Percentiles rank a stretch among this genome's conserved stretches.
These are phyloP conservation scores for Coniochaeta ligniaria DNA, from an alignment of 2,329 filamentous ascomycete genomes.

Conservation along the genomic window DNA sequence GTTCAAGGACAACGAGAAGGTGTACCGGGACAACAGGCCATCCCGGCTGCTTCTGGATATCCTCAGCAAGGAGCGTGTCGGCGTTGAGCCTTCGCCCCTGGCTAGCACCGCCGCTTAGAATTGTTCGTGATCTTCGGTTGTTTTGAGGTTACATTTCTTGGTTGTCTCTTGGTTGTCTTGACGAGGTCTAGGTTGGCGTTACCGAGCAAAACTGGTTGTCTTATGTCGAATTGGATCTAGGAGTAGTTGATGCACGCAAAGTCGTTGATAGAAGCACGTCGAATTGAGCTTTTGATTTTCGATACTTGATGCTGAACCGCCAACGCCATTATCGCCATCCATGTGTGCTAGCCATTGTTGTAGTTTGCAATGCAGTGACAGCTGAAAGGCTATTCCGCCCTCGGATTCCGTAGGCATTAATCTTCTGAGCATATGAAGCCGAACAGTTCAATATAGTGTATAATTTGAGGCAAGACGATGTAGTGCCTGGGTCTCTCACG, in stretches of 20 bases:
- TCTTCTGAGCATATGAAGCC: too few species aligned
- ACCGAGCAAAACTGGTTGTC: neutral
- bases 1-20: constrained; percentile 77
- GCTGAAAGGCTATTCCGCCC: too few species aligned
- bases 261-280: neutral
- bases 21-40: constrained; percentile 80
- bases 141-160: neutral
- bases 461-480: neutral
- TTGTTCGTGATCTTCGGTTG: neutral
- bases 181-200: neutral
- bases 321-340: neutral
- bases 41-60: constrained; percentile 85
- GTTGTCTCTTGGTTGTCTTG: neutral
- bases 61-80: constrained; percentile 88
- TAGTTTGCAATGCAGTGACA: too few species aligned
- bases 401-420: too few species aligned
- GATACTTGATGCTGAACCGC: too few species aligned
- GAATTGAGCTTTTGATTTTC: neutral
- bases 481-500: neutral
- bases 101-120: constrained; percentile 33
- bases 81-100: constrained; percentile 64
- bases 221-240: neutral
- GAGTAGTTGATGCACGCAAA: too few species aligned
- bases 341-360: too few species aligned
- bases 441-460: too few species aligned